Percentiles rank a stretch among this genome's conserved stretches.
Conservation (phyloP, 1,284 basidiomycete genomes). For the Xerocomus cyaneibrunnescens region DNA sequence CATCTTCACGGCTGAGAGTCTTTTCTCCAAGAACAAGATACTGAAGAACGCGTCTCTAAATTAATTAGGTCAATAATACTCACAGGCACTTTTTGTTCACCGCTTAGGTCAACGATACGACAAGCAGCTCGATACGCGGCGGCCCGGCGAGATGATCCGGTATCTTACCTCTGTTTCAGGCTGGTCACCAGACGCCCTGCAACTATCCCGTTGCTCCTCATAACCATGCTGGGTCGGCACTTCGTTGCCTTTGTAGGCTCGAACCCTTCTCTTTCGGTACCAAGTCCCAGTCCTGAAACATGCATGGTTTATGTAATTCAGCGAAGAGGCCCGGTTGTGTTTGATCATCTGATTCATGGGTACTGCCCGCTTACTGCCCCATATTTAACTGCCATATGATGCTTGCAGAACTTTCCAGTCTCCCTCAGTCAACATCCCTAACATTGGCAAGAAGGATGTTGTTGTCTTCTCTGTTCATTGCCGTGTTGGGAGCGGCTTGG, state of each 20-base stretch:
- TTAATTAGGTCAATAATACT: too few species aligned
- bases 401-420: not conserved
- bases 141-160: not conserved
- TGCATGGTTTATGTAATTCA: not conserved
- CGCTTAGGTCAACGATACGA: too few species aligned
- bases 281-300: not conserved
- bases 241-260: not conserved
- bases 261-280: not conserved
- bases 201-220: not conserved
- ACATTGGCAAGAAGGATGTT: conserved; percentile 9
- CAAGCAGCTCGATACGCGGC: not conserved
- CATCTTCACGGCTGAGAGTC: too few species aligned
- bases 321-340: not conserved
- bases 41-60: too few species aligned
- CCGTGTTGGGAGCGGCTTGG: conserved; percentile 13
- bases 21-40: too few species aligned
- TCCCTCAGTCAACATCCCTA: not conserved
- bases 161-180: not conserved
- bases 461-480: conserved; percentile 11
- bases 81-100: too few species aligned
- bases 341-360: not conserved
- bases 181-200: not conserved
- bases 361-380: not conserved
- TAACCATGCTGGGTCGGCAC: not conserved
- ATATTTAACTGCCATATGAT: conserved; percentile 4